Evolutionary conservation across 2,329 filamentous ascomycete genomes (phyloP), one percentile per base, ranked within the genome.

Genomic region (Epicoccum nigrum): DNA sequence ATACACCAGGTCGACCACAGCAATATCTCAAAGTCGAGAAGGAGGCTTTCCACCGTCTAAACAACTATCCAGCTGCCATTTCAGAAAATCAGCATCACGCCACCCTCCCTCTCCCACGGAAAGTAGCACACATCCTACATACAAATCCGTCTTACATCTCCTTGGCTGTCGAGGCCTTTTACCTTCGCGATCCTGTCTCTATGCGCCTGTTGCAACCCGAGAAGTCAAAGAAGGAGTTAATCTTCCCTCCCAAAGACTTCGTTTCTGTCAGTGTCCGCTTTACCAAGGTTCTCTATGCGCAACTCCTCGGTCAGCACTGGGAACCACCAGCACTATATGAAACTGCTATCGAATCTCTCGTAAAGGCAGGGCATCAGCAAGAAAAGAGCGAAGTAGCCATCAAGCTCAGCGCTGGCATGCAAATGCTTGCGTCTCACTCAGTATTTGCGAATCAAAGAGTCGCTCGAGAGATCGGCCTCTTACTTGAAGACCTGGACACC

Each of bases 401-500:
- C 87, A 97, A 97, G 69, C 74, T 97, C 8, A 83, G 90, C 0
- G 92, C 88, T 61, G 94, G 93, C 0, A 92, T 96, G 64, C 93
- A 99, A 73, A 94, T 97, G 82, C 80, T 97, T 40, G 76, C 91
- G 0, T 77, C 78, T 8, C 85, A 89, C 59, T 81, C 85, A 1
- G 81, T 87, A 31, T 86, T 87, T 53, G 84, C 83, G 58, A 85
- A 90, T 58, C 89, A 83, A 59, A 81, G 86, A 7, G 73, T 82
- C 0, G 87, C 90, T 4, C 81, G 90, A 28, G 91, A 96, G 71
- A 84, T 96, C 28, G 83, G 84, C 20, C 77, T 96, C 11, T 68
- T 95, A 1, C 78, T 97, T 0, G 86, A 90, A 43, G 91, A 96
- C 64, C 62, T 95, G 2, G 80, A 85, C 7, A 84, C 85, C 45